These are phyloP conservation scores for Suillus lakei DNA, from an alignment of 768 basidiomycete genomes.

Conservation along the genomic window DNA sequence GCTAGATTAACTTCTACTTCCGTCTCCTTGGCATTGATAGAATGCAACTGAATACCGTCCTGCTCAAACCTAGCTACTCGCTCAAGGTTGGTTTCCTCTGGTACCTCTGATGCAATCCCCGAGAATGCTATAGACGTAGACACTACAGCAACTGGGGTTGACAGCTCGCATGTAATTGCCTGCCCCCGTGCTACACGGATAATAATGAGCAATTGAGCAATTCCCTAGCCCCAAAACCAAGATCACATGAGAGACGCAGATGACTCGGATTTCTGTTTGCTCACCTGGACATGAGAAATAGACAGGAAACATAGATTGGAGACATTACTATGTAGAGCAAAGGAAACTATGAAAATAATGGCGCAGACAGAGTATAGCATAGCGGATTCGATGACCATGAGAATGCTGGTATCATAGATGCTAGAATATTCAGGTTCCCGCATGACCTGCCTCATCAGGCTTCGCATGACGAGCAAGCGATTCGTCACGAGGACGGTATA, in stretches of 20 bases:
- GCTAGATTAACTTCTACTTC: not conserved
- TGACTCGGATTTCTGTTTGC: not conserved
- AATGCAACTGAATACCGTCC: not conserved
- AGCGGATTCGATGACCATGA: conserved; percentile 38
- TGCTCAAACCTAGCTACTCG: not conserved
- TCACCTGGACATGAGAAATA: conserved; percentile 19
- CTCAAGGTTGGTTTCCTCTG: not conserved
- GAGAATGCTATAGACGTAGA: not conserved
- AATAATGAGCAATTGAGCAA: not conserved
- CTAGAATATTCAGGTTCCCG: conserved; percentile 11
- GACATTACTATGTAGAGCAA: conserved; percentile 14
- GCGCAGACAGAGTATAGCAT: conserved; percentile 26
- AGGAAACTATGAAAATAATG: conserved; percentile 34
- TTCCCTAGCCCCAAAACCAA: not conserved
- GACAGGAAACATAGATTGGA: conserved; percentile 31
- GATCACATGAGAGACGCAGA: not conserved
- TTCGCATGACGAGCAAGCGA: conserved; percentile 27
- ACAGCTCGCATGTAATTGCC: not conserved
- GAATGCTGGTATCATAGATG: conserved; percentile 28
- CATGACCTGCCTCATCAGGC: conserved; percentile 12
- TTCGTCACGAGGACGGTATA: conserved; percentile 28
- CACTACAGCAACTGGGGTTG: not conserved
- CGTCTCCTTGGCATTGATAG: not conserved
- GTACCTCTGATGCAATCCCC: not conserved
- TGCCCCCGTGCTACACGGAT: not conserved